Conservation (phyloP, 371 early-diverging fungal genomes). For the Umbelopsis sp. region DNA sequence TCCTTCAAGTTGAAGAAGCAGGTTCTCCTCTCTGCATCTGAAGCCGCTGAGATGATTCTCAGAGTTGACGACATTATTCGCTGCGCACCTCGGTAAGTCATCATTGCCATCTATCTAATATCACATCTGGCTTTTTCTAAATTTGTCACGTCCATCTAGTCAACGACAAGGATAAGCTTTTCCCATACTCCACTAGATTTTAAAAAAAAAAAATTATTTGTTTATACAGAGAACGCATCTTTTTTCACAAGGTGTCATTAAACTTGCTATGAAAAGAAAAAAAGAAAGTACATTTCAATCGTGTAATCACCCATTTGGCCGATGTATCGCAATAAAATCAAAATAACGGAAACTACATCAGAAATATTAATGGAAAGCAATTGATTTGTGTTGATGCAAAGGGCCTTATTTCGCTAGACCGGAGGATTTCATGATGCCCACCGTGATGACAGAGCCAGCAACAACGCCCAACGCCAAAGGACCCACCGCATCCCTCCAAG, state of each 20-base stretch:
- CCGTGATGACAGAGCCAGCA: neutral
- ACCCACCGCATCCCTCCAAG: neutral
- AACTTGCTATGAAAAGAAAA: neutral
- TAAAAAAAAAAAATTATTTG: conserved; percentile 1
- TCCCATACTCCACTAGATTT: conserved; percentile 16
- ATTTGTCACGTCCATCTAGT: neutral
- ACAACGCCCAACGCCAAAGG: neutral
- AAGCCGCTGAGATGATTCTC: conserved; percentile 99
- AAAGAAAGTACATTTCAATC: neutral
- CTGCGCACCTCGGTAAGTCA: conserved; percentile 80
- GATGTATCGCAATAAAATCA: neutral
- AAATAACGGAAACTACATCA: neutral
- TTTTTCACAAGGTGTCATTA: neutral
- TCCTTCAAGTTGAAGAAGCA: conserved; percentile 98
- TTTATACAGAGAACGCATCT: conserved; percentile 10
- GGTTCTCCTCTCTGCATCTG: conserved; percentile 95
- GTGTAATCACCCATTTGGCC: neutral
- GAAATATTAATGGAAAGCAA: neutral
- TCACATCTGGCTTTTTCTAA: neutral
- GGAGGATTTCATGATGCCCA: neutral
- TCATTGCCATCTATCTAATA: neutral
- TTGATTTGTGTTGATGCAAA: too few species aligned
- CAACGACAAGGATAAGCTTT: conserved; percentile 27
- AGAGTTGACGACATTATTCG: conserved; percentile 99
- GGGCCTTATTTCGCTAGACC: neutral